phyloP scores from a whole-genome alignment of 2,329 filamentous ascomycete genomes.

The Fusarium sublunatum region DNA sequence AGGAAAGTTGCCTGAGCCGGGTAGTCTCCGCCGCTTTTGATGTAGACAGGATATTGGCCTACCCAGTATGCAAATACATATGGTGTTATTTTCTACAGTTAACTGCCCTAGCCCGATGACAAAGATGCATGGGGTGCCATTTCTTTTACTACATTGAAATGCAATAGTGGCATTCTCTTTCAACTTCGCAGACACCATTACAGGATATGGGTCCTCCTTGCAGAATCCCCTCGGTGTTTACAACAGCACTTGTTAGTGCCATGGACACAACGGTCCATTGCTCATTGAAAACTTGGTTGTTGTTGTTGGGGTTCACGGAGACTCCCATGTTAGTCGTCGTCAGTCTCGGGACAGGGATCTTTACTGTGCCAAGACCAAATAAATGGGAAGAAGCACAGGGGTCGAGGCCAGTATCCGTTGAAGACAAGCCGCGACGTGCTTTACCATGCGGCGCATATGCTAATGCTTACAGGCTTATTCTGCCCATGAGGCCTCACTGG shows the following conservation, averaged over 20 bases:
- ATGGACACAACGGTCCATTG: not conserved
- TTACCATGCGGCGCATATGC: not conserved
- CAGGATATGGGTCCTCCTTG: not conserved
- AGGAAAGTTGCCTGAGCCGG: not conserved
- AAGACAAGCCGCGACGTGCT: conserved; percentile 17
- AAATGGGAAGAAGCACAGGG: conserved; percentile 13
- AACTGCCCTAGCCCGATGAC: not conserved
- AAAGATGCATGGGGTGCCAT: not conserved
- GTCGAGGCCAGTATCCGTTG: conserved; percentile 14
- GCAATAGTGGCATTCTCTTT: not conserved
- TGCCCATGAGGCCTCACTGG: not conserved
- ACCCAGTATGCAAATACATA: not conserved
- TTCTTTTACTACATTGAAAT: not conserved
- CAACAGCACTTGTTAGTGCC: too few species aligned
- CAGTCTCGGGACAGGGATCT: not conserved
- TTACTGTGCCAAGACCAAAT: conserved; percentile 6
- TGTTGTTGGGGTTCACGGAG: not conserved
- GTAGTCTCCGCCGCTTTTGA: too few species aligned
- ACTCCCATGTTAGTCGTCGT: not conserved
- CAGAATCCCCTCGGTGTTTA: too few species aligned
- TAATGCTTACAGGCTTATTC: not conserved
- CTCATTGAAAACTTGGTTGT: not conserved
- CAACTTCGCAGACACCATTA: not conserved
- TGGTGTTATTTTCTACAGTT: not conserved
- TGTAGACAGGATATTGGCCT: too few species aligned